These are phyloP conservation scores for Aureobasidium namibiae DNA, from an alignment of 2,329 filamentous ascomycete genomes.

Conservation along the genomic window DNA sequence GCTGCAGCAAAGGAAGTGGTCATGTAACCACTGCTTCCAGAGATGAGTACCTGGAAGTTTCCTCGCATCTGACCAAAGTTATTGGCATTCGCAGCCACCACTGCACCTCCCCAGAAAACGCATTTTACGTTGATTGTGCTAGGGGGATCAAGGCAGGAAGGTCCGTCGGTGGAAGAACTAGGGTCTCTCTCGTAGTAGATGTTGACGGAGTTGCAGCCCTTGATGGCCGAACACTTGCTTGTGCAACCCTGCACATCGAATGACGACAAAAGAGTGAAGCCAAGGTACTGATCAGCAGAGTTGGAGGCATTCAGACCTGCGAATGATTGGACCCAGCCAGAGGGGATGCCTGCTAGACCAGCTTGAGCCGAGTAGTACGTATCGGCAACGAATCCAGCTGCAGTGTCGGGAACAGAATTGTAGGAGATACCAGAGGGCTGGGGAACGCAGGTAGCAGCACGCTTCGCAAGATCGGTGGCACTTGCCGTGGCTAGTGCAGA, in stretches of 20 bases:
- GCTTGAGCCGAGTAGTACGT: neutral
- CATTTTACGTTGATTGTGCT: constrained; percentile 27
- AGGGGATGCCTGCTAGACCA: neutral
- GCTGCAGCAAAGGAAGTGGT: constrained; percentile 15
- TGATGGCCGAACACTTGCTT: neutral
- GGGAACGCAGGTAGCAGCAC: neutral
- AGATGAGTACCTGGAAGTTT: constrained; percentile 5
- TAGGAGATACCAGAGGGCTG: neutral
- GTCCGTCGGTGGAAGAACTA: constrained; percentile 21
- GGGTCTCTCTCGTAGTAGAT: constrained; percentile 8
- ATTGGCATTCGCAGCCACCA: constrained; percentile 18
- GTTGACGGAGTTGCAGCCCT: constrained; percentile 12
- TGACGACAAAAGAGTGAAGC: neutral
- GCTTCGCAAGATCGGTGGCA: neutral
- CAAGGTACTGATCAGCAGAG: neutral
- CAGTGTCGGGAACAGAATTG: neutral
- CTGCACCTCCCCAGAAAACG: constrained; percentile 22
- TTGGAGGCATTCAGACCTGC: neutral
- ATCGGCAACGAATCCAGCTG: neutral
- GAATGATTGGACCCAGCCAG: neutral
- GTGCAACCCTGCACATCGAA: neutral
- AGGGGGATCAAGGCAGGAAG: constrained; percentile 26
- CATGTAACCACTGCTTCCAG: neutral
- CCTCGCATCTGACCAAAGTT: constrained; percentile 21
- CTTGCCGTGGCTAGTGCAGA: neutral